Evolutionary conservation across 352 stramenopile species (phyloP), one percentile per base, ranked within the genome.

Genomic region (Albugo candida): DNA sequence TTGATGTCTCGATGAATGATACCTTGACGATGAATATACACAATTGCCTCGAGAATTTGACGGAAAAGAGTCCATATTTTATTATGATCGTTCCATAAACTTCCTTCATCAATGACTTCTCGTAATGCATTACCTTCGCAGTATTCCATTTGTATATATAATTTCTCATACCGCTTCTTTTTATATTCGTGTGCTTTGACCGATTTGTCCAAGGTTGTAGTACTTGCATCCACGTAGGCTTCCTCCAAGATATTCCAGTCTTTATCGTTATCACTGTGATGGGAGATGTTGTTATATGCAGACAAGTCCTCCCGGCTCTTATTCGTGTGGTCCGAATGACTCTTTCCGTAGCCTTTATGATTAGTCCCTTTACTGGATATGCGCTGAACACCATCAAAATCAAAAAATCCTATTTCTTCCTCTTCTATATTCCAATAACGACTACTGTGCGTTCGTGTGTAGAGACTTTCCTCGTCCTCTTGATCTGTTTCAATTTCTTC

Each of bases 101-200:
- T 57, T 13, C 70, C 70, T 41, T 96, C 81, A 55, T 98, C 91
- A 51, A 97, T 97, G 34, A 97, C 70, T 39, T 96, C 83, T 47
- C 88, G 66, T 34, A 98, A 64, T 20, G 89, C 95, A 43, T 92
- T 96, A 10, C 80, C 67, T 41, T 92, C 70, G 44, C 93, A 98
- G 55, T 89, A 98, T 61, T 98, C 85, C 92, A 97, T 97, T 61
- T 97, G 83, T 52, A 94, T 94, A 54, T 88, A 93, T 47, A 95
- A 60, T 51, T 71, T 81, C 49, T 92, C 79, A 34, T 68, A 67
- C 43, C 70, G 65, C 21, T 68, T 79, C 18, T 58, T 49, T 35
- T 48, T 53, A 20, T 13, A 53, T 56, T 68, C 59, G 36, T 52
- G 27, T 36, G 52, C 55, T 17, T 55, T 69, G 1, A 57, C 47